A percentile compares a stretch with the other conserved stretches of the same genome.
These are phyloP conservation scores for Xylariaceae sp. DNA, from an alignment of 2,329 filamentous ascomycete species.

Conservation along the genomic window DNA sequence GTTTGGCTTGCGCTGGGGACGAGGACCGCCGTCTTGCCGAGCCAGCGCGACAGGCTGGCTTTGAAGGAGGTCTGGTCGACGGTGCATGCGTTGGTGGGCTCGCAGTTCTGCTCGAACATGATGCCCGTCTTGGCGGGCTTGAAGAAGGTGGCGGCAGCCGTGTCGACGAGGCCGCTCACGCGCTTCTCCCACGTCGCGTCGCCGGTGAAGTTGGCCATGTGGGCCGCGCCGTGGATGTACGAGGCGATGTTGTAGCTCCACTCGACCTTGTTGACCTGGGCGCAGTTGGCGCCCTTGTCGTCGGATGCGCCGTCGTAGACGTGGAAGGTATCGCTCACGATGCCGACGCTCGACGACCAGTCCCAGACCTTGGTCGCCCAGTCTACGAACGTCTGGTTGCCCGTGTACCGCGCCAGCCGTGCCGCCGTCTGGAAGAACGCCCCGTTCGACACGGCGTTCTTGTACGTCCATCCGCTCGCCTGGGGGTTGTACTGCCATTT, in stretches of 20 bases:
- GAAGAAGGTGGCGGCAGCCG: constrained; percentile 42
- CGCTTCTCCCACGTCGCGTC: constrained; percentile 42
- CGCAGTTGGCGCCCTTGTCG: constrained; percentile 45
- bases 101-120: constrained; percentile 57
- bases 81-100: constrained; percentile 36
- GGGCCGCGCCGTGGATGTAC: constrained; percentile 36
- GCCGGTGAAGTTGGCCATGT: constrained; percentile 39
- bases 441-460: constrained; percentile 62
- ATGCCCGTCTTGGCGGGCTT: constrained; percentile 36
- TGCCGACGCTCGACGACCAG: constrained; percentile 48
- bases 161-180: constrained; percentile 44
- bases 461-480: constrained; percentile 65
- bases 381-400: constrained; percentile 70
- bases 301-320: constrained; percentile 56
- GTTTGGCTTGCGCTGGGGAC: constrained; percentile 27
- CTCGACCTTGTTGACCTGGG: constrained; percentile 47
- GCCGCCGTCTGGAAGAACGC: constrained; percentile 70
- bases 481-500: constrained; percentile 64
- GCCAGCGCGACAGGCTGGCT: constrained; percentile 45
- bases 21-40: constrained; percentile 38
- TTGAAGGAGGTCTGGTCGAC: constrained; percentile 38
- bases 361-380: constrained; percentile 72
- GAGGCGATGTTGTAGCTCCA: constrained; percentile 33
- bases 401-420: constrained; percentile 72
- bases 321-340: constrained; percentile 53